Conservation (phyloP, 108 stramenopile species). For the Nannochloropsis oceanica region DNA sequence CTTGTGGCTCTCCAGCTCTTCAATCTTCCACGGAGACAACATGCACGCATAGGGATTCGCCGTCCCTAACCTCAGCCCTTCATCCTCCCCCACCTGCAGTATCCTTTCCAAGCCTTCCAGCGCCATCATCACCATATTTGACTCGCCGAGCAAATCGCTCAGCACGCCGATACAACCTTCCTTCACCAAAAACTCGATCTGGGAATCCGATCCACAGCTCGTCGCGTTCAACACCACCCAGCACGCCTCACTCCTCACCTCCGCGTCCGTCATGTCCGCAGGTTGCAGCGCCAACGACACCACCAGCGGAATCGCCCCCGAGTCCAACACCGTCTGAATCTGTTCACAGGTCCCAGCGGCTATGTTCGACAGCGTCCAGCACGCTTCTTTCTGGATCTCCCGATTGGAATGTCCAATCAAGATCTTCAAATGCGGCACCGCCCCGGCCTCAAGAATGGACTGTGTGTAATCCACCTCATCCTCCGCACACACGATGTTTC, state of each 20-base stretch:
- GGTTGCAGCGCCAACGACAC: slow-evolving; percentile 60
- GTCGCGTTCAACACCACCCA: slow-evolving; percentile 96
- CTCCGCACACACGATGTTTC: slow-evolving; percentile 93
- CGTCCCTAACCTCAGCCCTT: neutral
- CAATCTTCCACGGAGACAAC: slow-evolving; percentile 39
- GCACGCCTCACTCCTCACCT: slow-evolving; percentile 88
- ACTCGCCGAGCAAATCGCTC: slow-evolving; percentile 57
- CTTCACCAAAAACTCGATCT: slow-evolving; percentile 76
- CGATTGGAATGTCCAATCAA: slow-evolving; percentile 70
- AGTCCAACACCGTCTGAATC: slow-evolving; percentile 86
- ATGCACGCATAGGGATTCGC: slow-evolving; percentile 26
- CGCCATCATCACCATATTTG: slow-evolving; percentile 87
- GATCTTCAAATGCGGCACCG: slow-evolving; percentile 59
- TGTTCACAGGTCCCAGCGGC: slow-evolving; percentile 88
- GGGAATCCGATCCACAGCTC: slow-evolving; percentile 77
- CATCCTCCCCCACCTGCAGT: slow-evolving; percentile 65
- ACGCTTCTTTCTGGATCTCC: slow-evolving; percentile 93
- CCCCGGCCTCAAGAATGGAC: slow-evolving; percentile 71
- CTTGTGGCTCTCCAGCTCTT: slow-evolving; percentile 61
- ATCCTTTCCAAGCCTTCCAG: slow-evolving; percentile 86
- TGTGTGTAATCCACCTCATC: slow-evolving; percentile 86
- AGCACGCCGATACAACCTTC: slow-evolving; percentile 78
- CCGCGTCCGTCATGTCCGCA: slow-evolving; percentile 10
- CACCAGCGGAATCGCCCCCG: slow-evolving; percentile 55
- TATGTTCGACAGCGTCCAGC: slow-evolving; percentile 93